phyloP scores from a whole-genome alignment of 202 grass and related monocot genomes.

The Schoenoplectus tabernaemontani region DNA sequence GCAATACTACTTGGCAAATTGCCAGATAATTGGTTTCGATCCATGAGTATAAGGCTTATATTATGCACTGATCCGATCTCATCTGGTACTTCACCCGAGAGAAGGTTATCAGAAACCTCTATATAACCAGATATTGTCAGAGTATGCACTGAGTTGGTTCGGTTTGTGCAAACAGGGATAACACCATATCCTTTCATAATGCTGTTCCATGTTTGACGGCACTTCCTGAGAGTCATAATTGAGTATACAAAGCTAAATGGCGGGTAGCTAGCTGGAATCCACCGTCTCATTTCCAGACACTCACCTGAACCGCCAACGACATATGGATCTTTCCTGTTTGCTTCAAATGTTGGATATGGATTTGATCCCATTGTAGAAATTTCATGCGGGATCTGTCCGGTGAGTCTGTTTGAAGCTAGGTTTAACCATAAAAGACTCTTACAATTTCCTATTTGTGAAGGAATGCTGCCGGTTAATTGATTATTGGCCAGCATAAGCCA shows the following conservation, averaged over 20 bases:
- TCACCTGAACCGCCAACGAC: slow-evolving; percentile 55
- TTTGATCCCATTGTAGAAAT: slow-evolving; percentile 52
- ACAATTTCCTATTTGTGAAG: slow-evolving; percentile 69
- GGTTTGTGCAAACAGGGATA: slow-evolving; percentile 52
- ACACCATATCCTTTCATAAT: slow-evolving; percentile 74
- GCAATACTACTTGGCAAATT: slow-evolving; percentile 44
- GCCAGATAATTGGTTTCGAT: slow-evolving; percentile 44
- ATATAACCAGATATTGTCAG: slow-evolving; percentile 65
- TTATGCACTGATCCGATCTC: slow-evolving; percentile 48
- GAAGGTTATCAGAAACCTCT: slow-evolving; percentile 59
- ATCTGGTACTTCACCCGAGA: slow-evolving; percentile 49
- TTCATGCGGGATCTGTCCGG: slow-evolving; percentile 47
- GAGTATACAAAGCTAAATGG: slow-evolving; percentile 80
- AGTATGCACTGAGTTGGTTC: slow-evolving; percentile 30
- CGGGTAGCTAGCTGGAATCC: slow-evolving; percentile 81
- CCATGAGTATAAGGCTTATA: slow-evolving; percentile 66
- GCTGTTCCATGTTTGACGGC: slow-evolving; percentile 50
- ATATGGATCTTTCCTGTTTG: slow-evolving; percentile 26
- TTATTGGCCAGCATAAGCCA: slow-evolving; percentile 92
- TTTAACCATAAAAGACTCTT: slow-evolving; percentile 88
- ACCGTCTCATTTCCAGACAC: slow-evolving; percentile 61
- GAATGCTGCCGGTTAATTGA: slow-evolving; percentile 57
- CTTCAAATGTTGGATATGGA: slow-evolving; percentile 51
- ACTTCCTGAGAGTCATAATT: slow-evolving; percentile 59
- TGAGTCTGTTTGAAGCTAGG: slow-evolving; percentile 50